A percentile compares a stretch with the other conserved stretches of the same genome.
These are phyloP conservation scores for Russula virescens DNA, from an alignment of 768 basidiomycete species.

Conservation along the genomic window DNA sequence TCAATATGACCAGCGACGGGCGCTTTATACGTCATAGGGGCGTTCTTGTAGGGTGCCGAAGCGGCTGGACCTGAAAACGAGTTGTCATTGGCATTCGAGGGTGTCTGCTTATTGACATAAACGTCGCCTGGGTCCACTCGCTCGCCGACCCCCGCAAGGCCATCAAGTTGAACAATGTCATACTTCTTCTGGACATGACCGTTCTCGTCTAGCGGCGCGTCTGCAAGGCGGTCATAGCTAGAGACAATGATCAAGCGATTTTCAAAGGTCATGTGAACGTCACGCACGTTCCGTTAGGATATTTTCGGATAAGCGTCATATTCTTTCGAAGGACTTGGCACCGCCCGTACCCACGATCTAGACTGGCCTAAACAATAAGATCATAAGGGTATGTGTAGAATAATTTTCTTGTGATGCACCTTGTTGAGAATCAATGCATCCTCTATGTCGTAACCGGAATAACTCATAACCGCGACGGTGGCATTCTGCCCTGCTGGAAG, in stretches of 20 bases:
- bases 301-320: slow-evolving; percentile 87
- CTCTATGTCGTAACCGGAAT: slow-evolving; percentile 99
- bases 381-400: neutral
- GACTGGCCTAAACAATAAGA: slow-evolving; percentile 57
- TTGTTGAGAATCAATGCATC: slow-evolving; percentile 96
- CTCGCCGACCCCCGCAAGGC: slow-evolving; percentile 92
- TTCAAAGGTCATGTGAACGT: neutral
- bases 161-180: slow-evolving; percentile 87
- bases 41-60: slow-evolving; percentile 83
- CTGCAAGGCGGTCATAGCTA: slow-evolving; percentile 91
- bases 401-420: slow-evolving; percentile 30
- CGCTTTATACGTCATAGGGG: slow-evolving; percentile 89
- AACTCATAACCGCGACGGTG: slow-evolving; percentile 98
- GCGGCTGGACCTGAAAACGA: slow-evolving; percentile 79
- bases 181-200: slow-evolving; percentile 78
- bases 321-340: slow-evolving; percentile 98
- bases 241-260: neutral
- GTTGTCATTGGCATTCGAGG: slow-evolving; percentile 90
- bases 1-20: slow-evolving; percentile 93
- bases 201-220: slow-evolving; percentile 81
- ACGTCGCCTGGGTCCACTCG: slow-evolving; percentile 89
- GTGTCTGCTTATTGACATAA: slow-evolving; percentile 96
- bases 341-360: slow-evolving; percentile 95
- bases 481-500: slow-evolving; percentile 98
- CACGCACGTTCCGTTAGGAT: slow-evolving; percentile 94